A percentile compares a stretch with the other conserved stretches of the same genome.
Evolutionary conservation across 139 green algal genomes (phyloP).

Genomic region (Closterium sp.): DNA sequence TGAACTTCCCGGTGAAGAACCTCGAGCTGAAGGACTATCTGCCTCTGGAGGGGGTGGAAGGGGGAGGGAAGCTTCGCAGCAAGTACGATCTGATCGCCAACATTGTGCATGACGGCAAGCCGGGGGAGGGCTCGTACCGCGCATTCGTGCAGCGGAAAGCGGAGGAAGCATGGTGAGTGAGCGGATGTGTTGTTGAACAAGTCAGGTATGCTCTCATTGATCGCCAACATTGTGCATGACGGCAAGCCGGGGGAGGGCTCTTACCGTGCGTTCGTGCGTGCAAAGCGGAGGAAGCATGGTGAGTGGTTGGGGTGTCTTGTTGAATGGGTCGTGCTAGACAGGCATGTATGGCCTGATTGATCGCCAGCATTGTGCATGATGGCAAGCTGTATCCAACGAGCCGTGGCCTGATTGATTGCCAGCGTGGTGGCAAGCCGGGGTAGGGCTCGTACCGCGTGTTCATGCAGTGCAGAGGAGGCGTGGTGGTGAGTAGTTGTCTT

Average conservation of each 20-base stretch:
- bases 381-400: no score
- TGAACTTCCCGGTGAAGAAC: conserved; percentile 96
- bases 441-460: conserved; percentile 71
- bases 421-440: background rate
- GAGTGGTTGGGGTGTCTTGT: background rate
- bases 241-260: conserved; percentile 53
- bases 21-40: conserved; percentile 83
- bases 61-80: conserved; percentile 12
- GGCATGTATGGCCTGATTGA: background rate
- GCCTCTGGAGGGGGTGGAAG: conserved; percentile 39
- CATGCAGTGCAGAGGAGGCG: conserved; percentile 64
- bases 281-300: conserved; percentile 59
- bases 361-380: background rate
- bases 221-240: conserved; percentile 81
- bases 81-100: conserved; percentile 94
- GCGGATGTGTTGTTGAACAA: background rate
- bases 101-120: conserved; percentile 72
- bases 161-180: conserved; percentile 52
- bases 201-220: no score
- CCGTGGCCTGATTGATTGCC: background rate
- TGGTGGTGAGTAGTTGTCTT: conserved; percentile 19
- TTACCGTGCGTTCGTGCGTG: conserved; percentile 79
- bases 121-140: conserved; percentile 60
- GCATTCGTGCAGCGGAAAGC: conserved; percentile 80
- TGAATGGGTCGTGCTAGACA: background rate